These are phyloP conservation scores for Chenopodium album DNA, from an alignment of 148 eudicot genomes.

Conservation along the genomic window DNA sequence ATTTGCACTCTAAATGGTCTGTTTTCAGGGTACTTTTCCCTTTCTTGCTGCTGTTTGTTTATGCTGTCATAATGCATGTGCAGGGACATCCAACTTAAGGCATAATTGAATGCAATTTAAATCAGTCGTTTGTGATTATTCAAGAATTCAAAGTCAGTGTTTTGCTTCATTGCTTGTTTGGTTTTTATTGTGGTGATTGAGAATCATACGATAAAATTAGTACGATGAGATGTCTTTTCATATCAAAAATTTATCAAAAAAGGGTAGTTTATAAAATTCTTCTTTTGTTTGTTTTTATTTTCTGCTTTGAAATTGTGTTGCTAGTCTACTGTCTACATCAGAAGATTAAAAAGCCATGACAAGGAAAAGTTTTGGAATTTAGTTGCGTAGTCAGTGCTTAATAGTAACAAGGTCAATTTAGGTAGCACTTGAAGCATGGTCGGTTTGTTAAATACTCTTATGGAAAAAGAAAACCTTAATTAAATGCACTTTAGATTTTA, in stretches of 20 bases:
- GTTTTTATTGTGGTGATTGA: background rate
- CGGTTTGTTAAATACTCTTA: too few relatives aligned
- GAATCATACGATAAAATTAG: background rate
- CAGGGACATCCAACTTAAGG: background rate
- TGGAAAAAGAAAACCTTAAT: too few relatives aligned
- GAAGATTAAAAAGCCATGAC: background rate
- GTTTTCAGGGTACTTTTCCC: background rate
- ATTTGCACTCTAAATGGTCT: background rate
- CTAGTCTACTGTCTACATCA: background rate
- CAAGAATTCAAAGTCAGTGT: background rate
- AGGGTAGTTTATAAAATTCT: background rate
- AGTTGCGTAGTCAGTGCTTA: background rate
- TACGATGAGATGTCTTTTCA: background rate
- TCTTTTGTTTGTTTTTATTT: background rate
- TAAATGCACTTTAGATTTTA: background rate
- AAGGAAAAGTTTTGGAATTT: background rate
- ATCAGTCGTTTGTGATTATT: background rate
- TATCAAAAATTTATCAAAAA: background rate
- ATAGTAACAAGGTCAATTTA: background rate
- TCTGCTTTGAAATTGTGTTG: background rate
- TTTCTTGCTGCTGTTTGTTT: background rate
- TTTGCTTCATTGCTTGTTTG: background rate
- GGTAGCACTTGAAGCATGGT: too few relatives aligned
- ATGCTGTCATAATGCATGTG: background rate
- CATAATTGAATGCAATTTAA: background rate